Percentiles rank a stretch among this genome's conserved stretches.
Evolutionary conservation across 768 basidiomycete species (phyloP).

Genomic region (Rhodosporidiobolus odoratus): DNA sequence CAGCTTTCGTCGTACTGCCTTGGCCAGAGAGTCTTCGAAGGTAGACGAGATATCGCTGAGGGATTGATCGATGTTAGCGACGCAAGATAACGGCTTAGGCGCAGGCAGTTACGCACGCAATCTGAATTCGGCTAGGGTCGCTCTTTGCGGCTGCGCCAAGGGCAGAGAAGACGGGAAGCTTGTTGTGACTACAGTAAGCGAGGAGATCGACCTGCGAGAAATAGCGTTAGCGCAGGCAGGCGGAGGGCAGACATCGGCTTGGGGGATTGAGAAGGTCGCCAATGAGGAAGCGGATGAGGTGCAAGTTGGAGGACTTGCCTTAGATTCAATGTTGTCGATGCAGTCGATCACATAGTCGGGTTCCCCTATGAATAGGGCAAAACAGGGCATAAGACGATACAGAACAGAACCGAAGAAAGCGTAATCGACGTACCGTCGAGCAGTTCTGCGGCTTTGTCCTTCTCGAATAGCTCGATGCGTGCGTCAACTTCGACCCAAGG

Average conservation of each 20-base stretch:
- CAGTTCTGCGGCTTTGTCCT: conserved; percentile 63
- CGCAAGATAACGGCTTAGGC: background rate
- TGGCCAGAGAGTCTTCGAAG: conserved; percentile 88
- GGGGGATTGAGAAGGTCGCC: background rate
- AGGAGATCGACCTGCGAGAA: conserved; percentile 66
- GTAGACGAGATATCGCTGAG: conserved; percentile 80
- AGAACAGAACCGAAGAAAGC: background rate
- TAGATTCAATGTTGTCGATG: conserved; percentile 95
- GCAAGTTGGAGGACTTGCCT: conserved; percentile 50
- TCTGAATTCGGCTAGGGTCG: conserved; percentile 92
- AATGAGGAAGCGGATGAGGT: background rate
- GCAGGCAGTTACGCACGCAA: conserved; percentile 52
- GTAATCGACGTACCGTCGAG: conserved; percentile 62
- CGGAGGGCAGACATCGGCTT: too few relatives aligned
- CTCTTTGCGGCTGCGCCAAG: conserved; percentile 95
- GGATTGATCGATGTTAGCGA: too few relatives aligned
- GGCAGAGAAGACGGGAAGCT: conserved; percentile 87
- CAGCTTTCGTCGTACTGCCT: conserved; percentile 70
- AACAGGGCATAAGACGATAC: background rate
- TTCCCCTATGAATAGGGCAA: conserved; percentile 11
- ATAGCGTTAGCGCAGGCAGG: background rate
- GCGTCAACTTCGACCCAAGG: conserved; percentile 82
- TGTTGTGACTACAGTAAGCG: conserved; percentile 72
- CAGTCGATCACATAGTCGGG: conserved; percentile 97
- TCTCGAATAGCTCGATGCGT: conserved; percentile 76